Percentiles rank a stretch among this genome's conserved stretches.
Conservation (phyloP, 2,329 filamentous ascomycete species). For the Fusarium sororula region DNA sequence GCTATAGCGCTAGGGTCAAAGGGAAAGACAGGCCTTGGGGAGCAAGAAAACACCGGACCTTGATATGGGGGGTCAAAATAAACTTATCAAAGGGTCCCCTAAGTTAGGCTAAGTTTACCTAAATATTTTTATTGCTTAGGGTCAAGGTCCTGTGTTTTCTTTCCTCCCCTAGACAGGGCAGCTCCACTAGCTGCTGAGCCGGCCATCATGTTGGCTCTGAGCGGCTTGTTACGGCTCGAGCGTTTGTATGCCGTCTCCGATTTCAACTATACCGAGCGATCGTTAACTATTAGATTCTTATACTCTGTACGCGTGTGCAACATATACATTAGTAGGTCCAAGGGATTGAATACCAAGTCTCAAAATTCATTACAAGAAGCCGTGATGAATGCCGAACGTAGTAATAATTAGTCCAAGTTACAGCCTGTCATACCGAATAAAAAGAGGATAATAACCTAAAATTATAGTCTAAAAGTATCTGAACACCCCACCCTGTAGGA, state of each 20-base stretch:
- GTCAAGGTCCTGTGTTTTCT: too few relatives aligned
- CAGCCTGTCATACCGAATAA: not conserved
- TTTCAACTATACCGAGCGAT: not conserved
- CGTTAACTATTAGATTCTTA: not conserved
- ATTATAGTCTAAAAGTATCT: too few relatives aligned
- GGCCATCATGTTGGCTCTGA: conserved; percentile 13
- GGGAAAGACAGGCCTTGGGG: conserved; percentile 3
- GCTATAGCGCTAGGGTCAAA: conserved; percentile 29
- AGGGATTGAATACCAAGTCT: not conserved
- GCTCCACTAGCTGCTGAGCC: not conserved
- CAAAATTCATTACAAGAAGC: not conserved
- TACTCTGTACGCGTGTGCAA: not conserved
- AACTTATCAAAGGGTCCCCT: too few relatives aligned
- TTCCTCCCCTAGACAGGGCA: not conserved
- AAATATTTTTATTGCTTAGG: too few relatives aligned
- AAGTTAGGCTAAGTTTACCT: too few relatives aligned
- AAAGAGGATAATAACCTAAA: not conserved
- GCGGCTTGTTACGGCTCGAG: conserved; percentile 27
- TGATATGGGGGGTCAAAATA: too few relatives aligned
- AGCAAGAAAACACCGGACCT: too few relatives aligned
- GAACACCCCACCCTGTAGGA: too few relatives aligned
- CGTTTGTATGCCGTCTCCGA: not conserved
- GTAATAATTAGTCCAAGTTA: not conserved
- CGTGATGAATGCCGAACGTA: not conserved
- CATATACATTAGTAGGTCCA: not conserved